phyloP scores from a whole-genome alignment of 441 rosid genomes.

The Rhodomyrtus psidioides region DNA sequence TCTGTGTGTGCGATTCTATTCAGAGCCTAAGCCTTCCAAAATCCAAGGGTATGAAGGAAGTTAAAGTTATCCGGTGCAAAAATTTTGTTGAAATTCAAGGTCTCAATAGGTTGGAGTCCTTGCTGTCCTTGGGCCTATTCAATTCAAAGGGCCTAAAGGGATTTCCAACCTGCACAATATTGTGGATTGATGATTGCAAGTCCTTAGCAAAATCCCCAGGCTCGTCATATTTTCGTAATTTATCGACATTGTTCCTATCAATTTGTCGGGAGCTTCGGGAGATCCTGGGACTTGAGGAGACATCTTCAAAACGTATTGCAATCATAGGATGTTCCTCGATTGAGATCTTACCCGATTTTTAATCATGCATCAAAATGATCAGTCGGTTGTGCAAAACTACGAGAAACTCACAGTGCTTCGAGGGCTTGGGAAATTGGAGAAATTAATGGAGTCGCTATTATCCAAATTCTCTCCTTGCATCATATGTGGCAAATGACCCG shows the following conservation, averaged over 20 bases:
- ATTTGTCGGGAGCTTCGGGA: no score
- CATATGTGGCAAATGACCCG: no score
- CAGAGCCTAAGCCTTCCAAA: background rate
- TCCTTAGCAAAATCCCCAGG: no score
- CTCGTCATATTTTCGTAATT: no score
- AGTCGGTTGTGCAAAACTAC: background rate
- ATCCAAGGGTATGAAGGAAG: background rate
- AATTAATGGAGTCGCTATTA: background rate
- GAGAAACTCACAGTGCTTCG: background rate
- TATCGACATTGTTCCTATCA: no score
- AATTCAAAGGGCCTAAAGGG: background rate
- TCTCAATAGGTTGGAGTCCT: no score
- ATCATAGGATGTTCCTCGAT: background rate
- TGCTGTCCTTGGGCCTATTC: background rate
- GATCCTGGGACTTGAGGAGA: background rate
- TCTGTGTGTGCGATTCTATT: background rate
- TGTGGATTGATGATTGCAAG: no score
- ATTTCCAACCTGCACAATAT: no score
- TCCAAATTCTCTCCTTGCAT: no score
- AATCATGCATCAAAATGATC: background rate
- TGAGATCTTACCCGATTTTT: background rate
- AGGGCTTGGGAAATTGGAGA: background rate
- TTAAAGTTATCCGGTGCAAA: fast-evolving
- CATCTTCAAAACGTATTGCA: background rate
- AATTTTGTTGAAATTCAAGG: no score